A percentile compares a stretch with the other conserved stretches of the same genome.
Evolutionary conservation across 163 green algal genomes (phyloP).

Genomic region (Volvox carteri): DNA sequence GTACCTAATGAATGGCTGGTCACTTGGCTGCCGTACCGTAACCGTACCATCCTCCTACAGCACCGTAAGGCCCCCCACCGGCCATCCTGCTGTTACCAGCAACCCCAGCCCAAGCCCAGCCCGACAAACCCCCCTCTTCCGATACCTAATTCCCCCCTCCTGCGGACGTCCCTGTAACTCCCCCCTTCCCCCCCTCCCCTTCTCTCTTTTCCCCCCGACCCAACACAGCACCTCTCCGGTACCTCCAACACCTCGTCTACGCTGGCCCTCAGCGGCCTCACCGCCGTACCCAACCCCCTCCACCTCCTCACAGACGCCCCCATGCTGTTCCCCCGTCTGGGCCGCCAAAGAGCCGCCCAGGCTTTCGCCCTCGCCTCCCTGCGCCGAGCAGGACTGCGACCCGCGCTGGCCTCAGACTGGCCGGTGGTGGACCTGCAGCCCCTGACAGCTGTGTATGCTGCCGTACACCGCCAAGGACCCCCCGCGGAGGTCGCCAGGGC

Average conservation of each 20-base stretch:
- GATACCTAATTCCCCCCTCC: no score
- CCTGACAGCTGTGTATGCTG: constrained; percentile 60
- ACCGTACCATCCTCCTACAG: no score
- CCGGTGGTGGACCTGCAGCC: constrained; percentile 80
- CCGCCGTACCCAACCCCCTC: constrained; percentile 79
- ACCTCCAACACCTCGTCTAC: background rate
- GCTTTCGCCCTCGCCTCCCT: constrained; percentile 73
- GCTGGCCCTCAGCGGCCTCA: constrained; percentile 48
- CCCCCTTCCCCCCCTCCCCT: background rate
- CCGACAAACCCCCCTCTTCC: no score
- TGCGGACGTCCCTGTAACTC: no score
- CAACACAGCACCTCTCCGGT: constrained; percentile 35
- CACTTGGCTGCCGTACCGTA: no score
- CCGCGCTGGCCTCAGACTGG: constrained; percentile 82
- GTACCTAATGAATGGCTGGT: no score
- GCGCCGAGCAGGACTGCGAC: constrained; percentile 49
- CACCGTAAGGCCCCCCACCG: no score
- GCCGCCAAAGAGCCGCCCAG: background rate
- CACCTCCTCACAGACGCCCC: constrained; percentile 77
- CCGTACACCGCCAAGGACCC: constrained; percentile 47
- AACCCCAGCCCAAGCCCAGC: no score
- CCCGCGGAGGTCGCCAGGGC: background rate
- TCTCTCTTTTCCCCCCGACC: background rate
- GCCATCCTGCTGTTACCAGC: no score
- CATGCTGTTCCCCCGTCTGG: constrained; percentile 68